Percentiles rank a stretch among this genome's conserved stretches.
Evolutionary conservation across 2,329 filamentous ascomycete genomes (phyloP).

Genomic region (Sclerotinia minor): DNA sequence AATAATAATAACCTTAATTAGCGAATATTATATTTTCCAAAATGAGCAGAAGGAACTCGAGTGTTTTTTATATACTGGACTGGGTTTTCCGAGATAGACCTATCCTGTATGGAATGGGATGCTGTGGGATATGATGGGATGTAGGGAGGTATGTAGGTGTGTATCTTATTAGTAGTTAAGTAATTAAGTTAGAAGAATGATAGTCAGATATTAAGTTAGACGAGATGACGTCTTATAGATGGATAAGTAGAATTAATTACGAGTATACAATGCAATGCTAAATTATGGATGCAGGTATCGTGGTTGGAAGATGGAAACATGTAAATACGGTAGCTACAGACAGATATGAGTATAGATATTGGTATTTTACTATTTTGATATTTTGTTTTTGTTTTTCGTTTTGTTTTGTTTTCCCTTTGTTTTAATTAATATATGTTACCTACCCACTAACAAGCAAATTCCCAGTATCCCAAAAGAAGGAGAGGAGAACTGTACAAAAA

Average conservation of each 20-base stretch:
- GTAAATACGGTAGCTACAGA: too few relatives aligned
- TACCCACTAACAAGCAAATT: background rate
- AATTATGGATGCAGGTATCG: too few relatives aligned
- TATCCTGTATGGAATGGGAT: background rate
- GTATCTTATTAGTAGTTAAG: background rate
- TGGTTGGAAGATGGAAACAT: too few relatives aligned
- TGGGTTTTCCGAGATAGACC: too few relatives aligned
- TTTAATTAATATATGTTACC: background rate
- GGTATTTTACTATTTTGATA: too few relatives aligned
- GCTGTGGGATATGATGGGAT: rapidly evolving
- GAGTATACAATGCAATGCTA: too few relatives aligned
- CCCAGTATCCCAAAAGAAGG: background rate
- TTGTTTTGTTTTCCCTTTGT: background rate
- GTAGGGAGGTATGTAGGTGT: background rate
- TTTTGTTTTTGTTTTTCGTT: background rate
- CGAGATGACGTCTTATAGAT: background rate
- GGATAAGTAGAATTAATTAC: background rate
- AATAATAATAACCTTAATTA: too few relatives aligned
- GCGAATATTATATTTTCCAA: too few relatives aligned
- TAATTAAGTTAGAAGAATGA: too few relatives aligned
- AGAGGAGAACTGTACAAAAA: conserved; percentile 3
- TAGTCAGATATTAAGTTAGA: background rate
- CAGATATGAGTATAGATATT: too few relatives aligned
- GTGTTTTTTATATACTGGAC: too few relatives aligned
- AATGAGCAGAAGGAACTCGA: too few relatives aligned